Conservation (phyloP, 306 rosid genomes). For the Trifolium subterraneum region DNA sequence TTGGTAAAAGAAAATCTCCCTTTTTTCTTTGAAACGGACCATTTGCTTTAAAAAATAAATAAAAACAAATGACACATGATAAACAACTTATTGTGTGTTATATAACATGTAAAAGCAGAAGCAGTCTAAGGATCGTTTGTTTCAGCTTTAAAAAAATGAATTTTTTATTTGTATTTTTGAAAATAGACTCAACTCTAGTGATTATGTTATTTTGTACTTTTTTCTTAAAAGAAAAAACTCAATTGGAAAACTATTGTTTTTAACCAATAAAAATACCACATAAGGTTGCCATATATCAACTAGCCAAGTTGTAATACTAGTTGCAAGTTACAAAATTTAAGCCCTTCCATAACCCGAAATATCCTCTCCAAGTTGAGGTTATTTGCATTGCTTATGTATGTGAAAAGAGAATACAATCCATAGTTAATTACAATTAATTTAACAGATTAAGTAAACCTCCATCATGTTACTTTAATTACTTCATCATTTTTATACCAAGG, state of each 20-base stretch:
- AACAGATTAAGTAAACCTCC: not conserved
- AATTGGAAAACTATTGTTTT: no score
- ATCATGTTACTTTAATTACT: not conserved
- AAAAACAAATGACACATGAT: no score
- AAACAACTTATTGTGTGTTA: no score
- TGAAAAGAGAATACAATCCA: not conserved
- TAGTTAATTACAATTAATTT: not conserved
- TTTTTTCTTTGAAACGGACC: no score
- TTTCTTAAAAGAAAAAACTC: not conserved
- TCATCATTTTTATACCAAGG: not conserved
- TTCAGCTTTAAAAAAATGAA: no score
- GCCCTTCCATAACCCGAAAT: not conserved
- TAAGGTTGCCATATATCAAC: not conserved
- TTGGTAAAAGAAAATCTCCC: no score
- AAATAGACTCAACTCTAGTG: no score
- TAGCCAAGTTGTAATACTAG: not conserved
- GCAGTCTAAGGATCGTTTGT: no score
- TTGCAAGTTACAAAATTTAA: slow-evolving; percentile 8
- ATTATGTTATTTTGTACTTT: no score
- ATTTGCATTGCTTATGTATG: not conserved
- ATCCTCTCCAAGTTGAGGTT: not conserved
- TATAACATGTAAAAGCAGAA: no score
- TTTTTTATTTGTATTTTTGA: no score
- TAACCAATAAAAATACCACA: not conserved
- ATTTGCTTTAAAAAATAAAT: no score